Conservation (phyloP, 306 rosid species). For the Argentina anserina region DNA sequence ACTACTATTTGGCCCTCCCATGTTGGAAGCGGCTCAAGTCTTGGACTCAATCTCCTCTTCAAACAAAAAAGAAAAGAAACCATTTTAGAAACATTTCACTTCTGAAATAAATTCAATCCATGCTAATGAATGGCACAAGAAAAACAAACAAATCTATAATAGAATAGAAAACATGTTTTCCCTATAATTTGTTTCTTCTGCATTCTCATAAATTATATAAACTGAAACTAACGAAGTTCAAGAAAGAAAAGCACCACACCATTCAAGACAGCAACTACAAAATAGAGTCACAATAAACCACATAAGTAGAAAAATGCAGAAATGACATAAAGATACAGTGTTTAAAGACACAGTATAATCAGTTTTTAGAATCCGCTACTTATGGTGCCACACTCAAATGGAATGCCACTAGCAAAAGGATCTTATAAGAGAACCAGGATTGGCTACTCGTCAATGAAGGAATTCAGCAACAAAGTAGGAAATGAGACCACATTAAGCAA, state of each 20-base stretch:
- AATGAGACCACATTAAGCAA: not conserved
- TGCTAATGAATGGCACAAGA: constrained; percentile 2
- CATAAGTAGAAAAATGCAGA: not conserved
- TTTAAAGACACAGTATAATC: not conserved
- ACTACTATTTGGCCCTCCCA: constrained; percentile 14
- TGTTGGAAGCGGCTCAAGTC: constrained; percentile 18
- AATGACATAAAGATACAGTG: not conserved
- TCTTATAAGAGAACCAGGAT: not conserved
- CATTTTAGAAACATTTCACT: constrained; percentile 7
- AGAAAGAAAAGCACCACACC: not conserved
- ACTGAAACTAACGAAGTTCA: not conserved
- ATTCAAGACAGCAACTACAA: not conserved
- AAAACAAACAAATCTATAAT: not conserved
- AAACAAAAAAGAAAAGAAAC: constrained; percentile 17
- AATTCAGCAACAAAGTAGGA: constrained; percentile 3
- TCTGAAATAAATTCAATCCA: not conserved
- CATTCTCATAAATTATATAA: not conserved
- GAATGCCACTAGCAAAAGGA: not conserved
- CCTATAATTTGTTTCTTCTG: not conserved
- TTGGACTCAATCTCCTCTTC: constrained; percentile 19
- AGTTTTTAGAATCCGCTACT: not conserved
- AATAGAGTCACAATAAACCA: not conserved
- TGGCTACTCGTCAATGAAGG: not conserved
- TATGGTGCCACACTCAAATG: not conserved
- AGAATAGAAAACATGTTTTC: not conserved